Percentiles rank a stretch among this genome's conserved stretches.
phyloP scores from a whole-genome alignment of 2,329 filamentous ascomycete species.

The Tolypocladium tundrense region DNA sequence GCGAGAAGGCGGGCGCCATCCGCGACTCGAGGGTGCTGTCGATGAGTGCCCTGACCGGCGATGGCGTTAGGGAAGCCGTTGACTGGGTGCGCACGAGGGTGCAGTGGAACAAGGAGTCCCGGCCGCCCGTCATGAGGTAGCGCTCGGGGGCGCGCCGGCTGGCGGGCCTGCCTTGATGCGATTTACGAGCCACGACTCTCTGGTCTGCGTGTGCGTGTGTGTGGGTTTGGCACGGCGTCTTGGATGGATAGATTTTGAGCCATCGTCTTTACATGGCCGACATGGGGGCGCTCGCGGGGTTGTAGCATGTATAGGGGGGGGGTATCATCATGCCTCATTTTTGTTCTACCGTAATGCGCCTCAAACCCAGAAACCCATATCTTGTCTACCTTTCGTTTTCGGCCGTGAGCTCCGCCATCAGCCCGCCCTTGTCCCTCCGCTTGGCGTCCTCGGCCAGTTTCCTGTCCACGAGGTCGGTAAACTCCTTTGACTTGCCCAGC shows the following conservation, averaged over 20 bases:
- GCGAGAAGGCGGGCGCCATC: conserved; percentile 76
- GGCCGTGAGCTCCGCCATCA: conserved; percentile 67
- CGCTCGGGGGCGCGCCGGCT: not conserved
- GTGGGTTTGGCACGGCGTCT: conserved; percentile 4
- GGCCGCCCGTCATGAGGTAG: conserved; percentile 88
- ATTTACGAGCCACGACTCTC: conserved; percentile 4
- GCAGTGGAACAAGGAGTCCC: conserved; percentile 90
- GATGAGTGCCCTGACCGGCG: conserved; percentile 78
- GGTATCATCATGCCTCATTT: conserved; percentile 8
- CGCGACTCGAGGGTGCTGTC: conserved; percentile 86
- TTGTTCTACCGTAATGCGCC: conserved; percentile 1
- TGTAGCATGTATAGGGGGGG: conserved; percentile 2
- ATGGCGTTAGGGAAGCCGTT: conserved; percentile 87
- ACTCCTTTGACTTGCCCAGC: conserved; percentile 67
- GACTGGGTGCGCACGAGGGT: conserved; percentile 90
- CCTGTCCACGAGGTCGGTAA: conserved; percentile 63
- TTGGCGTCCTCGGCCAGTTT: conserved; percentile 70
- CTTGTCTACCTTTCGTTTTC: conserved; percentile 60
- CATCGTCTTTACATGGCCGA: not conserved
- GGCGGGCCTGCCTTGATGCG: not conserved
- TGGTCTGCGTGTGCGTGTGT: not conserved
- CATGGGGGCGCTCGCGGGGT: not conserved
- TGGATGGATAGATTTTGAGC: conserved; percentile 4
- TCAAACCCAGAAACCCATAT: not conserved
- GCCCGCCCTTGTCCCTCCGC: conserved; percentile 65